Evolutionary conservation across 352 stramenopile genomes (phyloP).

Genomic region (Blastocystis sp.): DNA sequence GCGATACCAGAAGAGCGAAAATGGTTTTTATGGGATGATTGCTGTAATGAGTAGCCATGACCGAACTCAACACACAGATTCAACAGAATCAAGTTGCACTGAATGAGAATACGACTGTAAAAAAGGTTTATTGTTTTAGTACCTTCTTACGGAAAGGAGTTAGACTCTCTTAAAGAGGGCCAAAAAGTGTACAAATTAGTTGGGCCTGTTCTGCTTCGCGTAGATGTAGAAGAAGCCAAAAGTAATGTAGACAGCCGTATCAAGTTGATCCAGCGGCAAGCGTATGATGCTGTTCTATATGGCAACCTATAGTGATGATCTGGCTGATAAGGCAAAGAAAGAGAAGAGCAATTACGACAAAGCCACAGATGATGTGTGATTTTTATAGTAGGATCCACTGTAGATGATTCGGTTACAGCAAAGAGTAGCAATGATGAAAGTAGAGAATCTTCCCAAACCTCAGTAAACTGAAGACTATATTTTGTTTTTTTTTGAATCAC

Average conservation of each 20-base stretch:
- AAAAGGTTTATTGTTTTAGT: constrained; percentile 33
- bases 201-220: constrained; percentile 58
- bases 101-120: constrained; percentile 63
- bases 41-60: not conserved
- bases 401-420: constrained; percentile 58
- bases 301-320: not conserved
- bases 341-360: constrained; percentile 31
- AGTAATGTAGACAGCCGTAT: constrained; percentile 62
- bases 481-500: not conserved
- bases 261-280: constrained; percentile 59
- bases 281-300: not conserved
- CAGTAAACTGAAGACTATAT: not conserved
- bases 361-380: not conserved
- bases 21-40: not conserved
- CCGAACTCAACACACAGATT: not conserved
- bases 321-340: constrained; percentile 59
- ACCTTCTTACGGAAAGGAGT: constrained; percentile 34
- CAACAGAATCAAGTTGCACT: constrained; percentile 57
- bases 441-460: not conserved
- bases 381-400: not conserved
- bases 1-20: constrained; percentile 21
- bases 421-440: constrained; percentile 35
- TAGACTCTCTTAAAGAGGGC: constrained; percentile 47
- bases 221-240: constrained; percentile 61
- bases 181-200: constrained; percentile 63